Percentiles rank a stretch among this genome's conserved stretches.
Conservation (phyloP, 2,329 filamentous ascomycete species). For the Kalaharituber pfeilii region DNA sequence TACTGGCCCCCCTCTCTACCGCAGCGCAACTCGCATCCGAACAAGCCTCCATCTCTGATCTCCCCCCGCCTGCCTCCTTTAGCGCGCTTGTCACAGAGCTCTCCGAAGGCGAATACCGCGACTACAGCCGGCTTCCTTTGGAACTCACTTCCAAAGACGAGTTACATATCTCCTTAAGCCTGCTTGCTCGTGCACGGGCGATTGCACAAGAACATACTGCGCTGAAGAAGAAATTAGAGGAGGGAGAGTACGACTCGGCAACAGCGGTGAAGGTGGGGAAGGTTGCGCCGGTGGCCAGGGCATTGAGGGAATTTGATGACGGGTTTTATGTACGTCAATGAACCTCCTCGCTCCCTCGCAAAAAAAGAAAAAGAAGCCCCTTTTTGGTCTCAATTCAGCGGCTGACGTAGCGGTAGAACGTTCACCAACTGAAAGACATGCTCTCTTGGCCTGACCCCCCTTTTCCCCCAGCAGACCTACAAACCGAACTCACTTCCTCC, state of each 20-base stretch:
- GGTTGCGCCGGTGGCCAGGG: slow-evolving; percentile 39
- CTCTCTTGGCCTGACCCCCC: slow-evolving; percentile 42
- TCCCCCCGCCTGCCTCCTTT: neutral
- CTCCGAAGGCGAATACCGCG: neutral
- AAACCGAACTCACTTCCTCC: slow-evolving; percentile 48
- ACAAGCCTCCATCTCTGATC: neutral
- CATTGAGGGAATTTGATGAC: slow-evolving; percentile 42
- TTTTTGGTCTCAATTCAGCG: no score
- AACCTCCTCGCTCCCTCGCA: neutral
- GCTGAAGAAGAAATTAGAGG: slow-evolving; percentile 36
- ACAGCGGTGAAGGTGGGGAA: slow-evolving; percentile 45
- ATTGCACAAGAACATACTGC: slow-evolving; percentile 41
- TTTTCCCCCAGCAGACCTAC: slow-evolving; percentile 41
- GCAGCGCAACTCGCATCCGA: neutral
- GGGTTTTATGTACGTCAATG: slow-evolving; percentile 34
- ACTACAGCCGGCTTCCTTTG: neutral
- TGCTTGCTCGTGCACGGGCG: slow-evolving; percentile 43
- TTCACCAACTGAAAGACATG: slow-evolving; percentile 57
- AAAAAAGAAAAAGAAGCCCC: no score
- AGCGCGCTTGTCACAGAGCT: neutral
- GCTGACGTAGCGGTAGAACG: slow-evolving; percentile 32
- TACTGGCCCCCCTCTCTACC: neutral
- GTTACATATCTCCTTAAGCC: slow-evolving; percentile 25
- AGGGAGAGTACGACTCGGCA: slow-evolving; percentile 37
- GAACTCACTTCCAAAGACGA: slow-evolving; percentile 1